Base-by-base conservation (phyloP, 805 yeast species). In the Candida ortonii region DNA sequence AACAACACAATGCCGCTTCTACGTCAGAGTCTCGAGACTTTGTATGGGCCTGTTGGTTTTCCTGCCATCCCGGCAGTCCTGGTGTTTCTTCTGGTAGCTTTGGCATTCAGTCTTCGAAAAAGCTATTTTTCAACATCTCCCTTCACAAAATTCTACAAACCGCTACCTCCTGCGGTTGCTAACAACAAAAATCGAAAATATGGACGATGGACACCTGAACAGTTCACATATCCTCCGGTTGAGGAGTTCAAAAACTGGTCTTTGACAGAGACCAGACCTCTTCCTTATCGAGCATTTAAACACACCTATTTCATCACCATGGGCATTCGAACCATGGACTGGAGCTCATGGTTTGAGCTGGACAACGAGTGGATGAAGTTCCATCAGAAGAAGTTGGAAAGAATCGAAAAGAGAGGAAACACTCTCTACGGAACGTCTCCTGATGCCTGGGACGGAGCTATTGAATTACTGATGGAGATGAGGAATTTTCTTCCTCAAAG, bases 211-310 rank as follows among this genome's bases (percentile, higher is more conserved):
- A 55, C 48, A 0, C 75, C 84, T 3, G 82, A 76, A 41, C 55
- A 51, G 16, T 77, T 65, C 50, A 49, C 52, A 18, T 61, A 73
- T 8, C 84, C 84, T 0, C 50, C 41, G 1, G 82, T 83, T 6
- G 50, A 55, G 17, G 66, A 71, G 7, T 76, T 49, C 42, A 56
- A 62, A 15, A 52, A 65, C 45, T 77, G 81, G 81, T 68, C 70
- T 36, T 53, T 71, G 30, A 55, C 57, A 9, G 59, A 58, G 3
- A 77, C 83, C 4, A 60, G 56, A 36, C 82, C 84, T 1, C 50
- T 74, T 22, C 79, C 83, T n/a, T 78, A 78, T 49, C 62, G 84
- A 30, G 84, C 86, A 0, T 80, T 80, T 60, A 77, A 70, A 50
- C 80, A 76, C 55, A 76, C 72, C 39, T 80, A 80, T 51, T 70